phyloP scores from a whole-genome alignment of 495 filamentous ascomycete genomes.

The Hamigera avellanea region DNA sequence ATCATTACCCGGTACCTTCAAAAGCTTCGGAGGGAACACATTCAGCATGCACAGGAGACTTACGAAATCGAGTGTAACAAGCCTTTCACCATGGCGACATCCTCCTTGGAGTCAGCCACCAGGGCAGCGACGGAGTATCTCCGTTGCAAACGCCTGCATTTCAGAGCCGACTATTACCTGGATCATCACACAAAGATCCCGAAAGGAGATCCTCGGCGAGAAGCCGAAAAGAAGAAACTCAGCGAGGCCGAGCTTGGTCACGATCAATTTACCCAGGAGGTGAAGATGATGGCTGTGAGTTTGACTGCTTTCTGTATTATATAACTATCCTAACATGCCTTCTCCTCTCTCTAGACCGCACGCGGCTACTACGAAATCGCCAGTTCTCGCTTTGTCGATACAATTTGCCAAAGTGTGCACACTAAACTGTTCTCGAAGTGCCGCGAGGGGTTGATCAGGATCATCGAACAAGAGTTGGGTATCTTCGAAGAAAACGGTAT shows the following conservation, averaged over 20 bases:
- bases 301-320: not conserved
- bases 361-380: slow-evolving; percentile 45
- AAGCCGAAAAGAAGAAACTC: slow-evolving; percentile 13
- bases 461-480: slow-evolving; percentile 22
- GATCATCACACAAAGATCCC: slow-evolving; percentile 3
- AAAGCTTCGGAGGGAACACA: slow-evolving; percentile 12
- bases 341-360: slow-evolving; percentile 18
- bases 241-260: slow-evolving; percentile 18
- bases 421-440: slow-evolving; percentile 35
- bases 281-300: slow-evolving; percentile 42
- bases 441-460: slow-evolving; percentile 19
- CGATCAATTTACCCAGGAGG: slow-evolving; percentile 32
- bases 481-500: slow-evolving; percentile 27
- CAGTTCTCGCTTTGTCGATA: slow-evolving; percentile 34
- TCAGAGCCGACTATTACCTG: slow-evolving; percentile 10
- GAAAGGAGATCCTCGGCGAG: slow-evolving; percentile 3
- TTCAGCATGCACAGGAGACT: slow-evolving; percentile 8
- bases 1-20: slow-evolving; percentile 21
- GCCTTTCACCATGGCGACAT: slow-evolving; percentile 25
- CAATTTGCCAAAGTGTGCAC: slow-evolving; percentile 33
- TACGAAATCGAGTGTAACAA: slow-evolving; percentile 19
- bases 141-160: slow-evolving; percentile 1
- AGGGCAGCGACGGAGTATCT: slow-evolving; percentile 5
- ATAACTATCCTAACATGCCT: not conserved
- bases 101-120: slow-evolving; percentile 10